Conservation (phyloP, 106 monocot genomes). For the Phalaenopsis equestris region DNA sequence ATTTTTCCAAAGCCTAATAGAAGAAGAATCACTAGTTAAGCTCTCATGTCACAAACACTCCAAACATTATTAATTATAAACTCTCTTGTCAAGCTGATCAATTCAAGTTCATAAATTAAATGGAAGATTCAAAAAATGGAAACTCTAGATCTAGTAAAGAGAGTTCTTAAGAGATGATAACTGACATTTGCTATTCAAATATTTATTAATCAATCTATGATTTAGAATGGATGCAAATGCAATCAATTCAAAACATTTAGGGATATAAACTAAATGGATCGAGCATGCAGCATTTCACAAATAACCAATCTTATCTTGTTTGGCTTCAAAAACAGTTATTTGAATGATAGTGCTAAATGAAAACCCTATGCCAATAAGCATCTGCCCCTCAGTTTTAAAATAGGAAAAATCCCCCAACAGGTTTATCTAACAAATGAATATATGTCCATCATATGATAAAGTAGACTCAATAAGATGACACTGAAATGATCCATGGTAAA, state of each 20-base stretch:
- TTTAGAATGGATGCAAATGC: too few species aligned
- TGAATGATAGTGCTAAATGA: neutral
- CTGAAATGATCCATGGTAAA: neutral
- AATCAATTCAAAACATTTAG: too few species aligned
- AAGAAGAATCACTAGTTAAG: constrained; percentile 2
- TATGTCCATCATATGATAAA: neutral
- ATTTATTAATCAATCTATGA: neutral
- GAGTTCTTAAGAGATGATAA: neutral
- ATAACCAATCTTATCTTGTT: neutral
- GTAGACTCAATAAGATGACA: neutral
- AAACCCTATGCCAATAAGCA: too few species aligned
- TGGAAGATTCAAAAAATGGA: neutral
- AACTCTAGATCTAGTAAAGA: neutral
- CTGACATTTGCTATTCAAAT: neutral
- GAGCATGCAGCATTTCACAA: neutral
- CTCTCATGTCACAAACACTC: neutral
- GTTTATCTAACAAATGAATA: neutral
- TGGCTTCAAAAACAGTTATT: neutral
- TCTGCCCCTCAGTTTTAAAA: too few species aligned
- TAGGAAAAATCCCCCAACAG: too few species aligned
- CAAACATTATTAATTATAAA: too few species aligned
- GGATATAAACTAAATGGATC: too few species aligned
- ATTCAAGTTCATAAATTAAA: neutral
- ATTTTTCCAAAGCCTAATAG: constrained; percentile 46
- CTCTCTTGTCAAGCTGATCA: too few species aligned